Conservation (phyloP, 345 rosid genomes). For the Populus tremula region DNA sequence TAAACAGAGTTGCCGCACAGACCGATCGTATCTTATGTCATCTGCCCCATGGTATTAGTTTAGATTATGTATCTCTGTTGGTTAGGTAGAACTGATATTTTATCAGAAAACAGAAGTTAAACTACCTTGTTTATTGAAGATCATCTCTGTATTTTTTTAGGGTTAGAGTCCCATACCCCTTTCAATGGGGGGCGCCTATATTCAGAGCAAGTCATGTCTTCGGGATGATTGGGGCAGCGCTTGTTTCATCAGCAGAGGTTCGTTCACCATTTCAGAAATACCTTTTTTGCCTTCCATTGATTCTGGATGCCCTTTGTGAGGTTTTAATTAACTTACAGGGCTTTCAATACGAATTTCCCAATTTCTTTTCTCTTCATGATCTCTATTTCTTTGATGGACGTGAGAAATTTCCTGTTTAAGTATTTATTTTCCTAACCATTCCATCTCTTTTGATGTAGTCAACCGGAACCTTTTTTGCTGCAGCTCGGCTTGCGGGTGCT, state of each 20-base stretch:
- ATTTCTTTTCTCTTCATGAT: neutral
- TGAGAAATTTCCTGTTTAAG: conserved; percentile 6
- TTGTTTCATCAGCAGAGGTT: conserved; percentile 94
- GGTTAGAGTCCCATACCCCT: conserved; percentile 88
- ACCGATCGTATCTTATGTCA: conserved; percentile 64
- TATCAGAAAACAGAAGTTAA: neutral
- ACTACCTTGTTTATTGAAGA: neutral
- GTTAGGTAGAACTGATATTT: neutral
- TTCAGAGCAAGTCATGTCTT: conserved; percentile 92
- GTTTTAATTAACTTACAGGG: neutral
- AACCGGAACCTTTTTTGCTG: conserved; percentile 76
- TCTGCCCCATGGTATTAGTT: conserved; percentile 76
- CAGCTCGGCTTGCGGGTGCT: conserved; percentile 87
- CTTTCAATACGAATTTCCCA: neutral
- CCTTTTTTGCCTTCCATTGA: neutral
- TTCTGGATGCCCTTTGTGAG: conserved; percentile 1
- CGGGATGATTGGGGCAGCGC: conserved; percentile 91
- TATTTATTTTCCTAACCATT: neutral
- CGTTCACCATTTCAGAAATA: conserved; percentile 1
- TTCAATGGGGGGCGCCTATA: conserved; percentile 97
- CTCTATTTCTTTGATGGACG: neutral
- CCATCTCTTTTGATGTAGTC: conserved; percentile 48
- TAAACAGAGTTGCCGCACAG: conserved; percentile 73
- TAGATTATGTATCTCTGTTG: conserved; percentile 4
- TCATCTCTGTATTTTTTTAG: conserved; percentile 32